These are phyloP conservation scores for Penicillium sp. DNA, from an alignment of 2,329 filamentous ascomycete genomes.

Conservation along the genomic window DNA sequence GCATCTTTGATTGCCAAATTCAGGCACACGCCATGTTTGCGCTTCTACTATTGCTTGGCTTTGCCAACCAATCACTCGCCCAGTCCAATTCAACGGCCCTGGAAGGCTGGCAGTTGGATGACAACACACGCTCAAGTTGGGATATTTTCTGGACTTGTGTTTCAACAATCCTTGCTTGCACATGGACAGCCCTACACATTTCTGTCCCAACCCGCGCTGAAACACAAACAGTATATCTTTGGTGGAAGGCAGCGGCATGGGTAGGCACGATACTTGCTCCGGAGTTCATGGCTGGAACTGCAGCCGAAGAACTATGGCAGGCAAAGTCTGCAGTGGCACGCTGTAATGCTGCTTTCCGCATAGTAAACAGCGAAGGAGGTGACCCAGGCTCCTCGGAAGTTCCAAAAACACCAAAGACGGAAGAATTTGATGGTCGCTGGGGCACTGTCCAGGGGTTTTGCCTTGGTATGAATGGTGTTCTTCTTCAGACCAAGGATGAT, in stretches of 20 bases:
- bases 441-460: slow-evolving; percentile 2
- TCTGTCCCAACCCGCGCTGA: neutral
- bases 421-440: neutral
- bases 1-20: neutral
- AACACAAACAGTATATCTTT: neutral
- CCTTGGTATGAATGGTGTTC: slow-evolving; percentile 4
- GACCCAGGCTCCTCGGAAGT: neutral
- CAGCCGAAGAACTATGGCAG: slow-evolving; percentile 1
- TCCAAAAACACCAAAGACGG: neutral
- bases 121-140: slow-evolving; percentile 13
- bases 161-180: slow-evolving; percentile 19
- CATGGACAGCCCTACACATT: slow-evolving; percentile 17
- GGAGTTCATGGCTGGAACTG: slow-evolving; percentile 2
- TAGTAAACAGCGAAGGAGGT: neutral
- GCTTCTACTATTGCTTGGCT: neutral
- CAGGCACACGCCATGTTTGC: neutral
- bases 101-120: slow-evolving; percentile 14
- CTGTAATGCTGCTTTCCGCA: slow-evolving; percentile 7
- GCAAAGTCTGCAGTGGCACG: neutral
- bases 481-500: slow-evolving; percentile 9
- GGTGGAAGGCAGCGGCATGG: neutral
- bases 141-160: slow-evolving; percentile 22
- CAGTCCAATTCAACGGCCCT: slow-evolving; percentile 9
- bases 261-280: slow-evolving; percentile 8
- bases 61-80: neutral